Evolutionary conservation across 805 yeast genomes (phyloP).

Genomic region (Wickerhamomyces ciferrii): DNA sequence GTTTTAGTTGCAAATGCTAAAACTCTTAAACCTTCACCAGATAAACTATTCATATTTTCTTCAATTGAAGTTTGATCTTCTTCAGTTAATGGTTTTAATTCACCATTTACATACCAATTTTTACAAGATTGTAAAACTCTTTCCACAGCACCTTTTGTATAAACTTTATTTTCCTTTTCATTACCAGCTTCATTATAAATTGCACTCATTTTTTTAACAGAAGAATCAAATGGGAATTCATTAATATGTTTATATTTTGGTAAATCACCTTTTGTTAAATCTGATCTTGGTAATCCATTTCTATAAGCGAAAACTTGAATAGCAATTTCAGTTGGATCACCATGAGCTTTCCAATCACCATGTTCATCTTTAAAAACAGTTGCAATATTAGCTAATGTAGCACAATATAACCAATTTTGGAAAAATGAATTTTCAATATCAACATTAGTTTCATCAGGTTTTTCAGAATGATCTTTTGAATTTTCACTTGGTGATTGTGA

Average conservation of each 20-base stretch:
- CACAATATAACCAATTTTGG: conserved; percentile 52
- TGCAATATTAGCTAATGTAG: conserved; percentile 80
- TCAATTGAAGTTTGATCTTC: conserved; percentile 39
- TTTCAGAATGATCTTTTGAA: conserved; percentile 17
- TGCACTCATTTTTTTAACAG: conserved; percentile 69
- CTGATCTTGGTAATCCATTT: conserved; percentile 42
- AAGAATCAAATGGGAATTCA: conserved; percentile 74
- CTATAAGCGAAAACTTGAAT: conserved; percentile 73
- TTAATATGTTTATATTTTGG: conserved; percentile 34
- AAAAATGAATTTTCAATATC: conserved; percentile 22
- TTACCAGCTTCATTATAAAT: conserved; percentile 36
- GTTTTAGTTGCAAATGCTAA: conserved; percentile 58
- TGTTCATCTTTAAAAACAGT: conserved; percentile 46
- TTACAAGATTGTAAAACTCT: conserved; percentile 53
- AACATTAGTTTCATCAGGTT: conserved; percentile 10
- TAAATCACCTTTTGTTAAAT: conserved; percentile 31
- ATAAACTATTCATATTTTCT: conserved; percentile 50
- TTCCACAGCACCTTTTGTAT: conserved; percentile 76
- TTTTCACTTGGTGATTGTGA: conserved; percentile 12
- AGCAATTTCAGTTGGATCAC: conserved; percentile 89
- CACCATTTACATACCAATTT: conserved; percentile 39
- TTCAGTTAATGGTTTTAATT: conserved; percentile 30
- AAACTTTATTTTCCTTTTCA: conserved; percentile 28
- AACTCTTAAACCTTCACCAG: conserved; percentile 66
- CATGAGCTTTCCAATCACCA: conserved; percentile 67